Evolutionary conservation across 164 flowering plant genomes (phyloP).

Genomic region (Pachysandra terminalis): DNA sequence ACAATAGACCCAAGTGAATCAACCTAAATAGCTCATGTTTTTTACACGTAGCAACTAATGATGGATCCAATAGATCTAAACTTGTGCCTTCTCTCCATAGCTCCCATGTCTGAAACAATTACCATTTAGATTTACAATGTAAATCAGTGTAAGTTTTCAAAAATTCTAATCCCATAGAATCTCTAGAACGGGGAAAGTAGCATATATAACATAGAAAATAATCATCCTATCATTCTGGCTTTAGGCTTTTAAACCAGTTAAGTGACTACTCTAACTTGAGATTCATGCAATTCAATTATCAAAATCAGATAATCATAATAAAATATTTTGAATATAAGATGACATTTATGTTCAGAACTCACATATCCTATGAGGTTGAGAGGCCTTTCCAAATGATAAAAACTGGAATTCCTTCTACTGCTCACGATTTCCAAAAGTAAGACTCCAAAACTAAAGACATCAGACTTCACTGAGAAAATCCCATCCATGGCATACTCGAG

Average conservation of each 20-base stretch:
- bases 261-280: no score
- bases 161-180: no score
- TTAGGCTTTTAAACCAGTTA: no score
- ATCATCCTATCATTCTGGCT: no score
- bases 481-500: conserved; percentile 30
- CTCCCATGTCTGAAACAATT: conserved; percentile 31
- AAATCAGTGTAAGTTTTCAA: no score
- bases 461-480: conserved; percentile 22
- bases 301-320: no score
- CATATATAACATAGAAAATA: no score
- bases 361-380: conserved; percentile 30
- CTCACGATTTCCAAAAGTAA: conserved; percentile 28
- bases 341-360: conserved; percentile 7
- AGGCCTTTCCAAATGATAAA: conserved; percentile 10
- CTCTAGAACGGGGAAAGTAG: no score
- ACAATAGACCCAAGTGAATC: conserved; percentile 26
- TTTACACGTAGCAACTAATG: conserved; percentile 1
- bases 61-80: conserved; percentile 21
- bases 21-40: conserved; percentile 9
- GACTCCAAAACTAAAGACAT: conserved; percentile 32
- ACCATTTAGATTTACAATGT: no score
- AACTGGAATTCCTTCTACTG: conserved; percentile 18
- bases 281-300: no score
- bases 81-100: conserved; percentile 18
- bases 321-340: background rate